phyloP scores from a whole-genome alignment of 495 filamentous ascomycete species.

The Hypoxylon fuscum region DNA sequence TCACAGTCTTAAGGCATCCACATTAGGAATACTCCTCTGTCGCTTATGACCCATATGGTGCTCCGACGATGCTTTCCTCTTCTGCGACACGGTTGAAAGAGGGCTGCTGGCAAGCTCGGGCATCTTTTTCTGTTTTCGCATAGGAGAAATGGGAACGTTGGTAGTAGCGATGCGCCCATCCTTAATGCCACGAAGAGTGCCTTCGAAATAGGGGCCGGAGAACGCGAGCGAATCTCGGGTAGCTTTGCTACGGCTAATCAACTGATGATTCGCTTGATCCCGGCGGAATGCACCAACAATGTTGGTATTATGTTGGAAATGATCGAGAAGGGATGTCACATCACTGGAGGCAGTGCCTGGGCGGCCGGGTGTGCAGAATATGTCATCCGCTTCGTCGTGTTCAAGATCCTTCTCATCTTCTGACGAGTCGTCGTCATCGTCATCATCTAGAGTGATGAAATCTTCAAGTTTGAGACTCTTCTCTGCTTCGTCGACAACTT shows the following conservation, averaged over 20 bases:
- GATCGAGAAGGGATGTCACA: slow-evolving; percentile 64
- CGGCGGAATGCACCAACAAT: slow-evolving; percentile 81
- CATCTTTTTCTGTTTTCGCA: slow-evolving; percentile 57
- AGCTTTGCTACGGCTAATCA: slow-evolving; percentile 67
- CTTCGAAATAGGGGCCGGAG: slow-evolving; percentile 58
- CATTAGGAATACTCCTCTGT: slow-evolving; percentile 58
- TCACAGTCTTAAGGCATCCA: slow-evolving; percentile 41
- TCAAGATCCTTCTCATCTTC: slow-evolving; percentile 63
- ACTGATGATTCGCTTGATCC: slow-evolving; percentile 77
- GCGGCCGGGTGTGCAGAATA: slow-evolving; percentile 62
- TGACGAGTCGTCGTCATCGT: slow-evolving; percentile 51
- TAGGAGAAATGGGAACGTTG: slow-evolving; percentile 63
- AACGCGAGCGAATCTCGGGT: slow-evolving; percentile 64
- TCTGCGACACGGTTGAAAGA: slow-evolving; percentile 50
- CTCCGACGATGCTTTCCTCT: slow-evolving; percentile 58
- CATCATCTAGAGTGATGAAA: slow-evolving; percentile 73
- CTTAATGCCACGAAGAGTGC: slow-evolving; percentile 64
- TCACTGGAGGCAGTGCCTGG: slow-evolving; percentile 63
- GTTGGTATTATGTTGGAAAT: slow-evolving; percentile 69
- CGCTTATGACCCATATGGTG: slow-evolving; percentile 56
- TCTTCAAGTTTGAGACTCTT: slow-evolving; percentile 71
- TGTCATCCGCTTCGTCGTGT: slow-evolving; percentile 52
- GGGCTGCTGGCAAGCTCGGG: slow-evolving; percentile 51
- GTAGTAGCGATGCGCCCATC: slow-evolving; percentile 62
- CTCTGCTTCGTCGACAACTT: slow-evolving; percentile 71